Base-by-base conservation (phyloP, 2,329 filamentous ascomycete species). In the Polytolypa hystricis region DNA sequence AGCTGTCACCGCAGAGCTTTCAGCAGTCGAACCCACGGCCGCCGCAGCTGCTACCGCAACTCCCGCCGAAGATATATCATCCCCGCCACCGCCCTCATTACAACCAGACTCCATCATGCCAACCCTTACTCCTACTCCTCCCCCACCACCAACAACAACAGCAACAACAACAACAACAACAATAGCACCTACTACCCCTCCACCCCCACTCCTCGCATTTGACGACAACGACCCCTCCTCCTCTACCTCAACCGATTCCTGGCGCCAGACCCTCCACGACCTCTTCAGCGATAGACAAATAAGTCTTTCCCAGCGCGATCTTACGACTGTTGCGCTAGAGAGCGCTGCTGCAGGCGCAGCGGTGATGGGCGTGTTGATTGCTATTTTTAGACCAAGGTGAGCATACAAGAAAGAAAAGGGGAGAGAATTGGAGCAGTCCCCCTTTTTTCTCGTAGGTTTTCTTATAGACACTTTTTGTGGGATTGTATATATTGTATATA, bases 261-360 rank as follows among this genome's bases (percentile, higher is more conserved):
- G 73, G 66, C 68, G 61, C 47, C 61, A 65, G 5, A 63, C 62
- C 3, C 47, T 72, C 4, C 50, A 61, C 27, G 78, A 84, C 44
- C 56, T 84, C 11, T 74, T 71, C 58, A 84, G 80, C 57, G 76
- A 84, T 38, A 67, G 76, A 46, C 62, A 61, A 42, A 64, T 85
- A 49, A 65, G 70, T 33, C 50, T 84, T 42, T 72, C 73, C 29
- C 82, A 83, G 66, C 71, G 74, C 35, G 81, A 87, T 49, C 62
- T 81, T 20, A 84, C 81, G 2, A 58, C 79, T n/a, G 63, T 83
- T 46, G 78, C 73, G 33, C 60, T 84, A 23, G 74, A 86, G 57
- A 73, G 80, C 37, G 76, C 73, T 5, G 67, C 74, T 18, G 70
- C 74, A 0, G 81, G 82, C n/a, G 80, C 77, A 8, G 67, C 70